phyloP scores from a whole-genome alignment of 2,329 filamentous ascomycete species.

The Zymoseptoria ardabiliae region DNA sequence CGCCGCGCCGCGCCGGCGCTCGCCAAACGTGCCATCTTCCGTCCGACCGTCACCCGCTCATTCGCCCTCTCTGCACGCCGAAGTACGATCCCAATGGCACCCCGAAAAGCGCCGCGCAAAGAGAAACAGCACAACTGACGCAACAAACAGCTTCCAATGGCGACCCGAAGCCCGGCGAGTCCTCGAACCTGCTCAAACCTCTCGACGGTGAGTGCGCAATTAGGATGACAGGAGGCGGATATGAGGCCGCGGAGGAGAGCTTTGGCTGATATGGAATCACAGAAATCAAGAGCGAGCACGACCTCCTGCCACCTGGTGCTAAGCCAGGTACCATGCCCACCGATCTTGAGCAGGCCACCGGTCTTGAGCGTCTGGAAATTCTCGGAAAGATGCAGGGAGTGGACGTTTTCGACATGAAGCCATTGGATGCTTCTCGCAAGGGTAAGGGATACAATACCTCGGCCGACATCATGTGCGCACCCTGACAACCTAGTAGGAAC shows the following conservation, averaged over 20 bases:
- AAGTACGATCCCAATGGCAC: conserved; percentile 33
- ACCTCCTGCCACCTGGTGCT: conserved; percentile 80
- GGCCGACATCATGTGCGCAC: neutral
- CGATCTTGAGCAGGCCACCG: conserved; percentile 91
- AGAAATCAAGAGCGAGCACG: conserved; percentile 79
- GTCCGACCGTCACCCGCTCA: conserved; percentile 34
- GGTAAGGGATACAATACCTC: conserved; percentile 46
- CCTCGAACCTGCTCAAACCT: conserved; percentile 36
- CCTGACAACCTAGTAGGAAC: conserved; percentile 53
- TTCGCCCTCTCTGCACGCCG: conserved; percentile 42
- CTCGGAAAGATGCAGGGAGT: conserved; percentile 98
- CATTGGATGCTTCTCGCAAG: conserved; percentile 80
- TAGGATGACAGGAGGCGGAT: neutral
- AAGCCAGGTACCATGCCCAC: conserved; percentile 76
- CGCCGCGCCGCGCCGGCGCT: conserved; percentile 45
- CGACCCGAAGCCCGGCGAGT: conserved; percentile 33
- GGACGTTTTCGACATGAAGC: conserved; percentile 97
- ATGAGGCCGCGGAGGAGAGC: conserved; percentile 8
- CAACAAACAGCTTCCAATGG: conserved; percentile 11
- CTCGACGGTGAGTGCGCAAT: conserved; percentile 36
- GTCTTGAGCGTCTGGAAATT: conserved; percentile 97
- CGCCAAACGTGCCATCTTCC: conserved; percentile 38
- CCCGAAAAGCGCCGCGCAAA: conserved; percentile 11
- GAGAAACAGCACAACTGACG: conserved; percentile 7
- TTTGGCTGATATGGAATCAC: conserved; percentile 12